Evolutionary conservation across 306 rosid genomes (phyloP).

Genomic region (Luffa acutangula): DNA sequence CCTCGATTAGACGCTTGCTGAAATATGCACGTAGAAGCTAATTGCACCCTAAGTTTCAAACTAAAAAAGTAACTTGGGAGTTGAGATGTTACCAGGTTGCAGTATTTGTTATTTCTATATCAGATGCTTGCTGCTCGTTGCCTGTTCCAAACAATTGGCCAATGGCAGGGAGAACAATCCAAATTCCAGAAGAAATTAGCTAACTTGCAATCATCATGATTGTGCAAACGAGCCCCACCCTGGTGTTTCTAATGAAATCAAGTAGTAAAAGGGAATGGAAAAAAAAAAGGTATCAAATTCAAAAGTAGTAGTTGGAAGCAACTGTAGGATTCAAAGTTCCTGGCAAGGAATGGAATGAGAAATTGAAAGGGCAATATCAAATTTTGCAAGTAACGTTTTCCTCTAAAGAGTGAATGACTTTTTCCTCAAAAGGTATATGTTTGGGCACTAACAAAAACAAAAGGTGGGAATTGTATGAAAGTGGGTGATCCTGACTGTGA

Average conservation of each 20-base stretch:
- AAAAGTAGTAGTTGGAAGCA: neutral
- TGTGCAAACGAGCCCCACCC: neutral
- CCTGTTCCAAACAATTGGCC: neutral
- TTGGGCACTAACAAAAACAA: neutral
- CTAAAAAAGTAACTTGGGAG: neutral
- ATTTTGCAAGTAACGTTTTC: neutral
- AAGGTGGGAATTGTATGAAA: neutral
- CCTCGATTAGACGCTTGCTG: neutral
- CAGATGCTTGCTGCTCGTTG: neutral
- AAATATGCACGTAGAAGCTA: neutral
- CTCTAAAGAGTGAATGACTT: neutral
- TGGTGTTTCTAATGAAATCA: neutral
- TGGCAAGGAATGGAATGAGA: conserved; percentile 1
- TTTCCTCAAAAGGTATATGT: neutral
- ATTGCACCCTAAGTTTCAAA: neutral
- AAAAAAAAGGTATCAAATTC: neutral
- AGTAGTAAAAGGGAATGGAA: neutral
- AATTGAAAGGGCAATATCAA: conserved; percentile 1
- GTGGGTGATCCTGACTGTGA: neutral
- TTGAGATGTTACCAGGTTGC: neutral
- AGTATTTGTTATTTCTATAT: neutral
- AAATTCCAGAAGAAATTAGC: neutral
- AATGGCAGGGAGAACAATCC: neutral
- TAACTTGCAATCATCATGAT: neutral
- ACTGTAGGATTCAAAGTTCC: neutral